Evolutionary conservation across 2,329 filamentous ascomycete species (phyloP).

Genomic region (Periconia sp.): DNA sequence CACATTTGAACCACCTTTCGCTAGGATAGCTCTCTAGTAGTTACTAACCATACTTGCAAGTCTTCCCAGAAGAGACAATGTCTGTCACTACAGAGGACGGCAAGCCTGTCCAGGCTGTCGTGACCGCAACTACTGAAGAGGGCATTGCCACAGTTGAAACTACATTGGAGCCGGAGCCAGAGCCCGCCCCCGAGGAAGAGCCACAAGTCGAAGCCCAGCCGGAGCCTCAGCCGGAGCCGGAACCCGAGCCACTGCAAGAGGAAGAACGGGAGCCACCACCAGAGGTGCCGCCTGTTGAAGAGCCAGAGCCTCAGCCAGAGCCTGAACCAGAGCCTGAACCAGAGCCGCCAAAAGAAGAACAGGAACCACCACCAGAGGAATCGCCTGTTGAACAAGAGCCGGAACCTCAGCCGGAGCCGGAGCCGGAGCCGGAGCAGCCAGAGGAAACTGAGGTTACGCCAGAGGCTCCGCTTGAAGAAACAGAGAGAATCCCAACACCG

Average conservation of each 20-base stretch:
- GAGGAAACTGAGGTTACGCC: conserved; percentile 6
- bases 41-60: conserved; percentile 4
- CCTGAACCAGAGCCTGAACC: conserved; percentile 10
- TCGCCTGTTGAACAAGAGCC: not conserved
- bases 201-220: not conserved
- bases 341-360: conserved; percentile 4
- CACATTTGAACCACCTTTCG: too few relatives aligned
- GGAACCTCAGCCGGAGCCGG: conserved; percentile 5
- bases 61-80: conserved; percentile 16
- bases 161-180: conserved; percentile 9
- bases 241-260: conserved; percentile 10
- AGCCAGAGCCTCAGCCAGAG: conserved; percentile 2
- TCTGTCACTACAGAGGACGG: conserved; percentile 19
- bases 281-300: not conserved
- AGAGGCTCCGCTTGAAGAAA: conserved; percentile 1
- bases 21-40: too few relatives aligned
- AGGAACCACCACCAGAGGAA: conserved; percentile 4
- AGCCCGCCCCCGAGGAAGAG: conserved; percentile 1
- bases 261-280: conserved; percentile 4
- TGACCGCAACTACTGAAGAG: conserved; percentile 8
- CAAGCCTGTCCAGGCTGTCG: conserved; percentile 9
- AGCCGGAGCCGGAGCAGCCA: conserved; percentile 7
- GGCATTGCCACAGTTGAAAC: conserved; percentile 11
- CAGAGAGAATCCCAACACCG: conserved; percentile 2
- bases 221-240: conserved; percentile 7